Evolutionary conservation across 306 rosid genomes (phyloP), one percentile per base, ranked within the genome.

Genomic region (Delonix regia): DNA sequence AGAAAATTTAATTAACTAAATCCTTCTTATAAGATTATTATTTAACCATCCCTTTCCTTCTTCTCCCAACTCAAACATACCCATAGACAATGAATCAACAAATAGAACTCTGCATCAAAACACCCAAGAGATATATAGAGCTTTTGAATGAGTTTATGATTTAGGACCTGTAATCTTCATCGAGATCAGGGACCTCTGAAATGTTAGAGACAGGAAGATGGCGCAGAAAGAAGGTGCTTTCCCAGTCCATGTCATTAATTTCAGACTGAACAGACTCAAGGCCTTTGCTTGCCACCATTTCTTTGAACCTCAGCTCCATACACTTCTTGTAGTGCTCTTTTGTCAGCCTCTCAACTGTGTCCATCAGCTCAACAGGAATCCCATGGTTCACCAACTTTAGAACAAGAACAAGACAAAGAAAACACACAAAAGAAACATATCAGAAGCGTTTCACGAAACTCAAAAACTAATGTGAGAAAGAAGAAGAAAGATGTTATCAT

Each of bases 301-400:
- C 97, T 66, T 86, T 88, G 85, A 96, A 96, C 85, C 89, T 90
- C 62, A 84, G 88, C 72, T 96, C 97, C 99, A 91, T 93, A 73
- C 71, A 67, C 88, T 88, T 88, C 64, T 80, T 84, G 93, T 96
- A 96, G 85, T 96, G 98, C 72, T 93, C 98, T 80, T 96, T 96
- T 25, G 93, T 90, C 27, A 87, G 86, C 88, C 75, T 90, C 88
- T 96, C 99, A 82, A 96, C 89, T 0, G 15, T 84, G 87, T 93
- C 97, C 99, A 96, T 83, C 72, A 93, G 81, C 84, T 96, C 98
- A 67, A 51, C 68, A 18, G 93, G 73, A 83, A 96, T 87, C 45
- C 97, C 93, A 83, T 96, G 99, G 85, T 93, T 96, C 88, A 90
- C 85, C 91, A 90, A n/a, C 99, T 95, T 80, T 4, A 72, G 7